These are phyloP conservation scores for Chiua virens DNA, from an alignment of 768 basidiomycete species.

Conservation along the genomic window DNA sequence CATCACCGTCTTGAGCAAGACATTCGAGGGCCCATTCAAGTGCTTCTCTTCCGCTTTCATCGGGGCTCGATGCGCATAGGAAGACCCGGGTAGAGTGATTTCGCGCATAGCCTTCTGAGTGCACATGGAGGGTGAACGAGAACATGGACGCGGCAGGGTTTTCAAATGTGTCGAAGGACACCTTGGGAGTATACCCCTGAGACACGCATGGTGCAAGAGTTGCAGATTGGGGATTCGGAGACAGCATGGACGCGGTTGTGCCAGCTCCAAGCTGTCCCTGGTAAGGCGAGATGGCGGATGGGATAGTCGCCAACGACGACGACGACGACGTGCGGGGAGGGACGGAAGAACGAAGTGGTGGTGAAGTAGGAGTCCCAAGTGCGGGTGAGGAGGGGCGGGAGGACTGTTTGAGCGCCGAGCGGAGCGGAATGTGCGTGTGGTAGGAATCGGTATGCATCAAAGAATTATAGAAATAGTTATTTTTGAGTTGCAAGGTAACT, in stretches of 20 bases:
- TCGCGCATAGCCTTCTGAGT: conserved; percentile 77
- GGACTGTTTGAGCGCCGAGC: conserved; percentile 55
- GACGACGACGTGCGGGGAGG: conserved; percentile 21
- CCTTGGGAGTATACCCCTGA: conserved; percentile 42
- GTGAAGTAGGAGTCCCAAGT: conserved; percentile 20
- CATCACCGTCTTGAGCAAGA: conserved; percentile 86
- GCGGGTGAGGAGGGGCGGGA: conserved; percentile 27
- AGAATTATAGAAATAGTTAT: conserved; percentile 9
- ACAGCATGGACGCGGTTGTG: conserved; percentile 14
- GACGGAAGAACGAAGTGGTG: conserved; percentile 16
- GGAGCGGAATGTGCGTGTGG: conserved; percentile 33
- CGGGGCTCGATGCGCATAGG: conserved; percentile 83
- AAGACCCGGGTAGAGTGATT: conserved; percentile 82
- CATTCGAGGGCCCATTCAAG: conserved; percentile 90
- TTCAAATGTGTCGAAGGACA: conserved; percentile 88
- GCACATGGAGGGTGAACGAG: conserved; percentile 82
- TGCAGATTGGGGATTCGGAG: conserved; percentile 17
- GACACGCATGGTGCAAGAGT: conserved; percentile 20
- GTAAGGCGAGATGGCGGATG: conserved; percentile 20
- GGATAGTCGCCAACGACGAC: conserved; percentile 13
- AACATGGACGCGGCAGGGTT: conserved; percentile 82
- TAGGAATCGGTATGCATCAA: background rate
- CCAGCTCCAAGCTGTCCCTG: conserved; percentile 13
- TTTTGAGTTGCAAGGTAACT: background rate
- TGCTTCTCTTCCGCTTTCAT: conserved; percentile 86